Percentiles rank a stretch among this genome's conserved stretches.
Conservation (phyloP, 345 rosid genomes). For the Barbarea vulgaris region DNA sequence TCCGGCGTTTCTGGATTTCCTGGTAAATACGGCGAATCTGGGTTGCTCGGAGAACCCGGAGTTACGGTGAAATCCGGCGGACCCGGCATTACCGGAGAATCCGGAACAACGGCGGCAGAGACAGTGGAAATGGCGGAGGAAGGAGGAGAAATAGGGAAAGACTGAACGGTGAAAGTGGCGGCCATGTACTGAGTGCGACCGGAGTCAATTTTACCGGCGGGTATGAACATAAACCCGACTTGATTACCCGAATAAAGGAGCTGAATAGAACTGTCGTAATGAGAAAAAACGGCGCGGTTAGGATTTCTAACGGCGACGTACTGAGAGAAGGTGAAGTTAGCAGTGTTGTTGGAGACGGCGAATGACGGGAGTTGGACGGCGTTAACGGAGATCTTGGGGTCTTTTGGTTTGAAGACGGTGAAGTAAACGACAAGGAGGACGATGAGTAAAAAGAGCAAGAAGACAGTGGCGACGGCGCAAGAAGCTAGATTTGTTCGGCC, state of each 20-base stretch:
- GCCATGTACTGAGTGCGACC: slow-evolving; percentile 90
- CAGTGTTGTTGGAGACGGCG: slow-evolving; percentile 47
- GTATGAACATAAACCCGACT: slow-evolving; percentile 43
- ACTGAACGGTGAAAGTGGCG: slow-evolving; percentile 85
- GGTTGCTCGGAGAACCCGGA: slow-evolving; percentile 25
- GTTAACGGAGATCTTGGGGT: slow-evolving; percentile 84
- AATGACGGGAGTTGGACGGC: slow-evolving; percentile 94
- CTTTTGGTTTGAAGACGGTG: slow-evolving; percentile 88
- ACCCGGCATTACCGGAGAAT: slow-evolving; percentile 19
- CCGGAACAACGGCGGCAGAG: slow-evolving; percentile 40
- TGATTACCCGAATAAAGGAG: no score
- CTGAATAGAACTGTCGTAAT: slow-evolving; percentile 59
- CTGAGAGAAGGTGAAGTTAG: no score
- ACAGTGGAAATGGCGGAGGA: slow-evolving; percentile 39
- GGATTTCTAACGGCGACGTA: no score
- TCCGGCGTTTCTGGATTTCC: slow-evolving; percentile 10
- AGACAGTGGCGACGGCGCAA: slow-evolving; percentile 84
- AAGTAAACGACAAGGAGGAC: slow-evolving; percentile 78
- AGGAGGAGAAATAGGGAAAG: slow-evolving; percentile 62
- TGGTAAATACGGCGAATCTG: slow-evolving; percentile 15
- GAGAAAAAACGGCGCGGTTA: no score
- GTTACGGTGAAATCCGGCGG: slow-evolving; percentile 34
- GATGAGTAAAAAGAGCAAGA: slow-evolving; percentile 69
- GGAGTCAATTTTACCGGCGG: slow-evolving; percentile 87
- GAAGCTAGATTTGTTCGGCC: slow-evolving; percentile 89